These are phyloP conservation scores for Quercus berberidifolia DNA, from an alignment of 306 rosid species.

Conservation along the genomic window DNA sequence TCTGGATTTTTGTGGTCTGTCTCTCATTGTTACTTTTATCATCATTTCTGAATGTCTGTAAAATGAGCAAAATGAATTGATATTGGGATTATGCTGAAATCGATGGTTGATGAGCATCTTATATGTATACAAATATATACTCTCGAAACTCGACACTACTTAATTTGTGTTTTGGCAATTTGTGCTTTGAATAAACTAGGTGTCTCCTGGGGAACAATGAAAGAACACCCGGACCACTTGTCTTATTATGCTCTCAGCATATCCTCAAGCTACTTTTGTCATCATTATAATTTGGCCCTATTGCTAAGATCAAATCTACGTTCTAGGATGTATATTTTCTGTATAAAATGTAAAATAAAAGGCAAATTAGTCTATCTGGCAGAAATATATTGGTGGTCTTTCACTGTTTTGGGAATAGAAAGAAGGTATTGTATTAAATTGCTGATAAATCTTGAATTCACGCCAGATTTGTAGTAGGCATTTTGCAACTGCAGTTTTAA, in stretches of 20 bases:
- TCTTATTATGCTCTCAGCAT: too few species aligned
- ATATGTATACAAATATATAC: too few species aligned
- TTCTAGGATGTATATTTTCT: too few species aligned
- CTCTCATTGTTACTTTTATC: background rate
- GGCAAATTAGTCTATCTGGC: too few species aligned
- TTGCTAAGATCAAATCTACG: too few species aligned
- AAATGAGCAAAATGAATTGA: background rate
- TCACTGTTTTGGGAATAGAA: too few species aligned
- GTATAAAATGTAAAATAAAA: too few species aligned
- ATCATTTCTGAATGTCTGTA: background rate
- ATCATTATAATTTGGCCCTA: too few species aligned
- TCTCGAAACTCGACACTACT: too few species aligned
- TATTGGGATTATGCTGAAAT: background rate
- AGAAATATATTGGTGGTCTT: too few species aligned
- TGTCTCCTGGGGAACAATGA: background rate
- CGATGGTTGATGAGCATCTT: background rate
- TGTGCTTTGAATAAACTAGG: background rate
- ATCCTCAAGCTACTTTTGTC: too few species aligned
- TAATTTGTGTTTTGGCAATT: background rate
- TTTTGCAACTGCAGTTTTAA: background rate
- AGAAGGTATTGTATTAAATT: background rate
- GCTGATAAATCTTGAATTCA: background rate
- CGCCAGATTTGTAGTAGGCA: background rate
- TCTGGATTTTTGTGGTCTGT: background rate
- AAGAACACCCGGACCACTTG: background rate